Base-by-base conservation (phyloP, 148 eudicot genomes). In the Rhododendron griersonianum region DNA sequence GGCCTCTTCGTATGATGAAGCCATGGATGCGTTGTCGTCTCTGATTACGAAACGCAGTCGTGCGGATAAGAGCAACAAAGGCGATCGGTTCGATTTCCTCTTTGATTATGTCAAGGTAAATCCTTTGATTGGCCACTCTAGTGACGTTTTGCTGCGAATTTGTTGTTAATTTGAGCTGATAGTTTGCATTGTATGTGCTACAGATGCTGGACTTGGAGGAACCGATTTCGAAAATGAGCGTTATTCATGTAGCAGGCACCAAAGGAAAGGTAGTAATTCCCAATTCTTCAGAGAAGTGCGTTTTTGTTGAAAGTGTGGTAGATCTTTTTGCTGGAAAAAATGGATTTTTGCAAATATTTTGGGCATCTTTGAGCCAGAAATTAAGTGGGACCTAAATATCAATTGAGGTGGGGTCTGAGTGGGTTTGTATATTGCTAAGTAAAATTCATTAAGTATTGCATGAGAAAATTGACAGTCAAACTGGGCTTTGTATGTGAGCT, bases 211-310 rank as follows among this genome's bases (percentile, higher is more conserved):
- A 98, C 76, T 89, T 98, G 91, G 96, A 95, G 84, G 98, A 95
- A 87, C 87, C 96, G 41, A 90, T 98, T 82, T 91, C 92, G 14
- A 91, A 93, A 89, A 88, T 98, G 94, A 98, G 95, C 88, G 88
- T 98, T 73, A 94, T 98, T 85, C 99, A 98, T 89, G 98, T 98
- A 69, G 99, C 99, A 8, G 99, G 99, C 69, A 95, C 99, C 48
- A 97, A 97, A 91, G 99, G 99, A 83, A 97, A 95, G 98, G 98
- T 95, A 90, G 50, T 75, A 9, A 37, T 39, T 2, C 11, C 57
- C 30, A 11, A 23, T 44, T 81, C 44, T 25, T 14, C 51, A 47
- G 18, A 28, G n/a, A 39, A 23, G 11, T 84, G 45, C 14, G 23
- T 35, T 75, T 75, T n/a, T 13, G 19, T 47, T 78, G 4, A 1